These are phyloP conservation scores for Entomophthora muscae DNA, from an alignment of 371 early-diverging fungal species.

Conservation along the genomic window DNA sequence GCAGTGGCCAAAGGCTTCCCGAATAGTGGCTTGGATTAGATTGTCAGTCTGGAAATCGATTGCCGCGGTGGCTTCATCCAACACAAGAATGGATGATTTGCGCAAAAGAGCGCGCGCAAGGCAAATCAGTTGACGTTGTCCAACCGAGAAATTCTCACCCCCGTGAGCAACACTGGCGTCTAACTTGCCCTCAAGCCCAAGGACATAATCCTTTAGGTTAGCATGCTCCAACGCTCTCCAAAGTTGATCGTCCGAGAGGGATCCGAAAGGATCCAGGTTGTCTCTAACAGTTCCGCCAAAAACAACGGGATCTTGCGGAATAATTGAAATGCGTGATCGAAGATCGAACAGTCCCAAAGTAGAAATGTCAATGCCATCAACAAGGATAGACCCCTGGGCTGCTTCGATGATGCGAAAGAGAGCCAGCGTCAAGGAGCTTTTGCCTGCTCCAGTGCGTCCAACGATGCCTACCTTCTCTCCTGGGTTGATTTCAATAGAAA, in stretches of 20 bases:
- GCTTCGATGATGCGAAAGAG: slow-evolving; percentile 87
- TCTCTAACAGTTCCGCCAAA: slow-evolving; percentile 53
- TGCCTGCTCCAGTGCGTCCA: slow-evolving; percentile 89
- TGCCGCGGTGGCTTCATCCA: slow-evolving; percentile 90
- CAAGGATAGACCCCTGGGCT: slow-evolving; percentile 34
- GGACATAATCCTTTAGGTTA: slow-evolving; percentile 42
- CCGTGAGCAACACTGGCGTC: slow-evolving; percentile 27
- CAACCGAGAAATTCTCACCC: slow-evolving; percentile 59
- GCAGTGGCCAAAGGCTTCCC: slow-evolving; percentile 62
- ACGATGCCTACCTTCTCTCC: slow-evolving; percentile 75
- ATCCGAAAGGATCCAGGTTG: slow-evolving; percentile 67
- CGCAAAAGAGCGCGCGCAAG: slow-evolving; percentile 69
- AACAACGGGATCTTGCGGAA: slow-evolving; percentile 90
- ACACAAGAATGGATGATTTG: slow-evolving; percentile 43
- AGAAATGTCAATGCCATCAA: slow-evolving; percentile 67
- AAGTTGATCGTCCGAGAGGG: slow-evolving; percentile 46
- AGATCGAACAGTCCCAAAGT: slow-evolving; percentile 58
- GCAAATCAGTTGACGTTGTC: slow-evolving; percentile 70
- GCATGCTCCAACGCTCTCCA: slow-evolving; percentile 68
- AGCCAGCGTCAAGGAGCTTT: slow-evolving; percentile 65
- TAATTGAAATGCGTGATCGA: slow-evolving; percentile 61
- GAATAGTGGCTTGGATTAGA: slow-evolving; percentile 70
- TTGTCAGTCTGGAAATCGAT: slow-evolving; percentile 69
- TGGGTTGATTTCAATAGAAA: slow-evolving; percentile 41
- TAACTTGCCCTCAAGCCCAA: slow-evolving; percentile 40